These are phyloP conservation scores for Gracilaria domingensis DNA, from an alignment of 23 red algal genomes.

Conservation along the genomic window DNA sequence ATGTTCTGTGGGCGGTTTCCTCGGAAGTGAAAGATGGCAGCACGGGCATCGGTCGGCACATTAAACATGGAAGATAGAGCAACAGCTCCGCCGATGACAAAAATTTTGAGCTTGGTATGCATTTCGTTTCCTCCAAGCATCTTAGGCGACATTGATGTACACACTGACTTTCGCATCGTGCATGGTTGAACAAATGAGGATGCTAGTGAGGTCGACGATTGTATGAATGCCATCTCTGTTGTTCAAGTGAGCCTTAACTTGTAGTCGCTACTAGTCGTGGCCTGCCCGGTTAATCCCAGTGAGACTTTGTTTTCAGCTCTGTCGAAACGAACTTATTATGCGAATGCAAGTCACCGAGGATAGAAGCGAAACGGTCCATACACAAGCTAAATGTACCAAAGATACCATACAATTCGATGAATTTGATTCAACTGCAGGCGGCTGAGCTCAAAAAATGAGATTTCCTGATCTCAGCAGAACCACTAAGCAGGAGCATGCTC, in stretches of 20 bases:
- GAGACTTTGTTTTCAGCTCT: no score
- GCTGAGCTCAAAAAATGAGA: conserved; percentile 5
- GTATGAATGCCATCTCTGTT: conserved; percentile 40
- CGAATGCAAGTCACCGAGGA: no score
- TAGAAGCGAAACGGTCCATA: no score
- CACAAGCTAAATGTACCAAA: no score
- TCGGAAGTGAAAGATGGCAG: conserved; percentile 60
- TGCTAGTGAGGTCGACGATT: neutral
- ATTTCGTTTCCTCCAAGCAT: neutral
- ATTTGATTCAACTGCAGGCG: no score
- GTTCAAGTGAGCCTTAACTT: no score
- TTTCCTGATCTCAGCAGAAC: conserved; percentile 19
- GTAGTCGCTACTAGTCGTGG: no score
- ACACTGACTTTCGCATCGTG: neutral
- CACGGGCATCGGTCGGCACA: conserved; percentile 15
- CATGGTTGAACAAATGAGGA: conserved; percentile 19
- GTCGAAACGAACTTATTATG: no score
- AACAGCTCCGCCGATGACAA: conserved; percentile 26
- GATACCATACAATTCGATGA: neutral
- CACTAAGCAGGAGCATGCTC: no score
- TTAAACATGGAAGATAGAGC: neutral
- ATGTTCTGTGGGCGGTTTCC: conserved; percentile 68
- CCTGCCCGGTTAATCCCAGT: no score
- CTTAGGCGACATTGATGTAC: conserved; percentile 1
- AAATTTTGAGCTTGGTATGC: conserved; percentile 1